Base-by-base conservation (phyloP, 148 eudicot species). In the Fagopyrum homotropicum region DNA sequence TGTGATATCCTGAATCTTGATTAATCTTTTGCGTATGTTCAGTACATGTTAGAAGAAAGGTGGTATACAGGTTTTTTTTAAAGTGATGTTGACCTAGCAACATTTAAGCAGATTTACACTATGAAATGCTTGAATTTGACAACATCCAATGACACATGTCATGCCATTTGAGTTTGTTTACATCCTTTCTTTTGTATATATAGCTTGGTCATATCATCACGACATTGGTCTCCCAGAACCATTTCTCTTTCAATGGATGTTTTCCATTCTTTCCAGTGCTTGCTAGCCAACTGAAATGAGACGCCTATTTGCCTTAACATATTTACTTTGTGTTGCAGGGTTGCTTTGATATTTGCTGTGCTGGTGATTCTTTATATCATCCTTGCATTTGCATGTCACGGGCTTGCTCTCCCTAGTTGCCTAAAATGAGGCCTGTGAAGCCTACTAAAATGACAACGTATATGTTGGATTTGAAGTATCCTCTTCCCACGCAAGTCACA, bases 301-400 rank as follows among this genome's bases (percentile, higher is more conserved):
- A 64, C 59, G 49, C 0, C 26, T 22, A 22, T 22, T 22, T 49
- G 22, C 4, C 73, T 59, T 19, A 30, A 59, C 64, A 19, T 29
- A 19, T 22, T 26, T 63, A 35, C 69, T 63, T 66, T 43, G 17
- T 5, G 64, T 54, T 85, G 87, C 95, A 93, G 98, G 84, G 71
- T 91, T 43, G 86, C 89, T 5, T 77, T 91, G 81, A 82, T 91
- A 54, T 22, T 90, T 59, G 90, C 88, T 54, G 91, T 94, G 60
- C 79, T 94, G 84, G 83, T 89, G 84, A 82, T 94, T 81, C 74
- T 82, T 66, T 94, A 94, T 76, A 77, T 91, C 26, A 88, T 94
- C 26, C 72, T 88, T 75, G 97, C 97, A 59, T 94, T 87, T 63
- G 93, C 86, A 75, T 94, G 98, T 83, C 89, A 88, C 17, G 98